Conservation (phyloP, 352 stramenopile genomes). For the Thalassiosira mediterranea region DNA sequence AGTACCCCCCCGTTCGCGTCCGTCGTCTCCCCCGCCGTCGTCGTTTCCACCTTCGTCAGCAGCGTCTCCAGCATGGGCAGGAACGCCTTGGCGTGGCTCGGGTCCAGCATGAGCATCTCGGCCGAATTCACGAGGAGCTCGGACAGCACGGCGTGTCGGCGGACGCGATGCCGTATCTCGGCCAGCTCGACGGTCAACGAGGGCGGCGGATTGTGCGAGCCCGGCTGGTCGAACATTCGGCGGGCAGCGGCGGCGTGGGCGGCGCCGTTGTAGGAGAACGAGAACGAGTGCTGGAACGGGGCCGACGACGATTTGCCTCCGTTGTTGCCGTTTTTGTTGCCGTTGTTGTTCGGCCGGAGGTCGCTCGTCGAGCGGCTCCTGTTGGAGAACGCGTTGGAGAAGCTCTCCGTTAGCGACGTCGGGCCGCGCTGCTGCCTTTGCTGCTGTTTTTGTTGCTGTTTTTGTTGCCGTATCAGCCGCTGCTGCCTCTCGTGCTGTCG, state of each 20-base stretch:
- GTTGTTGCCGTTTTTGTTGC: no score
- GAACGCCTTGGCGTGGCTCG: slow-evolving; percentile 70
- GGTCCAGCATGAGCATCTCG: slow-evolving; percentile 72
- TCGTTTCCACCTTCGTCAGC: slow-evolving; percentile 29
- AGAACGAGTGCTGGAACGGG: not conserved
- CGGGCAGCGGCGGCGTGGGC: not conserved
- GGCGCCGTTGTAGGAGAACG: not conserved
- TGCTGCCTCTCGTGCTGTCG: slow-evolving; percentile 26
- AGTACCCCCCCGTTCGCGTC: not conserved
- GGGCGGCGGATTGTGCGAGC: slow-evolving; percentile 9
- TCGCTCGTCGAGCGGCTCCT: not conserved
- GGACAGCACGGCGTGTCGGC: slow-evolving; percentile 69
- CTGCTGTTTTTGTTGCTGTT: slow-evolving; percentile 4
- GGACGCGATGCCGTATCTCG: slow-evolving; percentile 60
- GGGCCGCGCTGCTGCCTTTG: not conserved
- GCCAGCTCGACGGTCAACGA: slow-evolving; percentile 37
- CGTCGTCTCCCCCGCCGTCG: not conserved
- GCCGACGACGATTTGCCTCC: not conserved
- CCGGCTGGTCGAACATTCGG: not conserved
- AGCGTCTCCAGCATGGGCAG: slow-evolving; percentile 72
- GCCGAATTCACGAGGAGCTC: slow-evolving; percentile 60
- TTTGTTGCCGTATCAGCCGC: slow-evolving; percentile 16
- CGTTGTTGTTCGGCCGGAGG: not conserved
- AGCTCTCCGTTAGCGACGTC: not conserved
- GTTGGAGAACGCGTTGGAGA: not conserved